Evolutionary conservation across 2,329 filamentous ascomycete species (phyloP).

Genomic region (Alternaria angustiovoidea): DNA sequence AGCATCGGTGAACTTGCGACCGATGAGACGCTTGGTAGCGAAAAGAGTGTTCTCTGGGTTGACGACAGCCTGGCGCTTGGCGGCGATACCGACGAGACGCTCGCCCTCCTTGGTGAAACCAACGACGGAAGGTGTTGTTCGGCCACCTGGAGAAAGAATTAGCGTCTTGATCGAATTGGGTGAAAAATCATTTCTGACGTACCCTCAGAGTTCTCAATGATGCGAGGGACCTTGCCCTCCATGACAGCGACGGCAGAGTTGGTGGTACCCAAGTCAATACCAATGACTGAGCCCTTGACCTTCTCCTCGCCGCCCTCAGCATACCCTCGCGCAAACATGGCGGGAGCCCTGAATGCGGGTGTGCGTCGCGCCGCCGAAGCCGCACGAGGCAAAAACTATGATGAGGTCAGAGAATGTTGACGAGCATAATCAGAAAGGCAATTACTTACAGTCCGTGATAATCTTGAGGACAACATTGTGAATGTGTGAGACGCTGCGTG

Average conservation of each 20-base stretch:
- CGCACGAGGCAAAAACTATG: conserved; percentile 73
- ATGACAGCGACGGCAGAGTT: conserved; percentile 98
- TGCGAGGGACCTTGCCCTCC: conserved; percentile 94
- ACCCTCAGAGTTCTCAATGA: conserved; percentile 98
- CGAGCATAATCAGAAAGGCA: background rate
- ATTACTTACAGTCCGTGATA: conserved; percentile 52
- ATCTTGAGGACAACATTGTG: conserved; percentile 53
- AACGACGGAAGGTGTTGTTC: conserved; percentile 93
- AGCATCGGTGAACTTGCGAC: conserved; percentile 91
- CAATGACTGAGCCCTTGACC: conserved; percentile 94
- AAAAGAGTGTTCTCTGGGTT: conserved; percentile 99
- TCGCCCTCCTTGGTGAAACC: conserved; percentile 96
- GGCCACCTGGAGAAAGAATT: conserved; percentile 67
- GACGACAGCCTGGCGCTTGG: conserved; percentile 97
- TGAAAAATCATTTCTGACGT: conserved; percentile 27
- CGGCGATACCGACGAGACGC: conserved; percentile 94
- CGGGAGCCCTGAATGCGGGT: conserved; percentile 72
- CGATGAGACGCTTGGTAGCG: conserved; percentile 98
- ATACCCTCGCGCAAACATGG: conserved; percentile 74
- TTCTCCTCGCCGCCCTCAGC: conserved; percentile 77
- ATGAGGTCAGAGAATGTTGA: conserved; percentile 38
- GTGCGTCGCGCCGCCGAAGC: conserved; percentile 70
- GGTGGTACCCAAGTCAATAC: conserved; percentile 97
- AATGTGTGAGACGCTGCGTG: conserved; percentile 40
- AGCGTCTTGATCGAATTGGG: conserved; percentile 13